A percentile compares a stretch with the other conserved stretches of the same genome.
phyloP scores from a whole-genome alignment of 257 asterid genomes.

The Solanum rostratum region DNA sequence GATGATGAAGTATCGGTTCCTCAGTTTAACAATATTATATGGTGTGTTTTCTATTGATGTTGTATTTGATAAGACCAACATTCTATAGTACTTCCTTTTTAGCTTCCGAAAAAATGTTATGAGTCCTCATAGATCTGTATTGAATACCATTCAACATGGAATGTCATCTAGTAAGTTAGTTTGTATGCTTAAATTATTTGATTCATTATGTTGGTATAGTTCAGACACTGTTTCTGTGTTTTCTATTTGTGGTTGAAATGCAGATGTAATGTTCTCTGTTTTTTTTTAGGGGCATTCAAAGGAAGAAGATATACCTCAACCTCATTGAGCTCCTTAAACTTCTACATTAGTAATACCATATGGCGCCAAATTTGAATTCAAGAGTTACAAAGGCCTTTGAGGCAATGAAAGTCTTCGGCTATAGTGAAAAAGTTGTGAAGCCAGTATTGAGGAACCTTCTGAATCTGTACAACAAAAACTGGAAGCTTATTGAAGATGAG shows the following conservation, averaged over 20 bases:
- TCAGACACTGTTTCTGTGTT: neutral
- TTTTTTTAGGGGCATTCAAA: neutral
- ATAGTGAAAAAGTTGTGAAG: constrained; percentile 12
- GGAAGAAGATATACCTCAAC: neutral
- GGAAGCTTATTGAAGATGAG: constrained; percentile 34
- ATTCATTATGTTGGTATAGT: neutral
- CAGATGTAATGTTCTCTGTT: neutral
- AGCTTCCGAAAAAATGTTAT: neutral
- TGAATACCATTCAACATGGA: neutral
- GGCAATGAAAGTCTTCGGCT: constrained; percentile 31
- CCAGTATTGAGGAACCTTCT: constrained; percentile 26
- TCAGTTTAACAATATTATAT: neutral
- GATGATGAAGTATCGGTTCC: neutral
- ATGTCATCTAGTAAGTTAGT: neutral
- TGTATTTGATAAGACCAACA: neutral
- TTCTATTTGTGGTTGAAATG: neutral
- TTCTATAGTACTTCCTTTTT: neutral
- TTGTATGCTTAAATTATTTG: neutral
- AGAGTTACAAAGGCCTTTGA: constrained; percentile 18
- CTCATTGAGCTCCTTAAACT: neutral
- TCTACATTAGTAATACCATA: neutral
- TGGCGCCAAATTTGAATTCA: constrained; percentile 10
- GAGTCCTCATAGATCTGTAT: neutral
- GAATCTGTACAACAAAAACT: constrained; percentile 18
- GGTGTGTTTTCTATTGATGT: neutral